Percentiles rank a stretch among this genome's conserved stretches.
Conservation (phyloP, 2,329 filamentous ascomycete species). For the Fusarium citri region DNA sequence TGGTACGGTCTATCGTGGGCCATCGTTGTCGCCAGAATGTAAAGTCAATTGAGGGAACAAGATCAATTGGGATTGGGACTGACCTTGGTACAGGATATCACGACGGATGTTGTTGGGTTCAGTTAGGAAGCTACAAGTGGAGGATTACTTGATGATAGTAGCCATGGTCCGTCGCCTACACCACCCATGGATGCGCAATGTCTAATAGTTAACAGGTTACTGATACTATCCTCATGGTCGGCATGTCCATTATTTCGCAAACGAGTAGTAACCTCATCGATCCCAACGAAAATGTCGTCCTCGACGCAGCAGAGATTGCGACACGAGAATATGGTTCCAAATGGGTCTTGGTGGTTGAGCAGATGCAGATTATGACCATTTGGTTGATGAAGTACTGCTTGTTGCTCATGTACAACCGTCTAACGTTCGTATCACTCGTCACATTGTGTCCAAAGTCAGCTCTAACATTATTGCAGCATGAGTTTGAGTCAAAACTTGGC, state of each 20-base stretch:
- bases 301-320: conserved; percentile 59
- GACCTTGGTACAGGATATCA: conserved; percentile 47
- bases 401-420: conserved; percentile 66
- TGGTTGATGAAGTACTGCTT: conserved; percentile 69
- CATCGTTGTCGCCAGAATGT: conserved; percentile 56
- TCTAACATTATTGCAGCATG: conserved; percentile 49
- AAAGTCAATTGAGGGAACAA: conserved; percentile 31
- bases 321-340: conserved; percentile 66
- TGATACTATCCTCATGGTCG: conserved; percentile 66
- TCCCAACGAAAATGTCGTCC: conserved; percentile 54
- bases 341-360: conserved; percentile 70
- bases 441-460: too few relatives aligned
- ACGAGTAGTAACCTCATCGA: conserved; percentile 71
- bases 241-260: conserved; percentile 65
- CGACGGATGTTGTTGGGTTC: conserved; percentile 57
- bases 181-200: neutral
- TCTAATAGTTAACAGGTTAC: conserved; percentile 48
- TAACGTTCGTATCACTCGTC: conserved; percentile 57
- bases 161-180: conserved; percentile 57
- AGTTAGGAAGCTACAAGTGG: conserved; percentile 61
- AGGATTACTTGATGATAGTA: conserved; percentile 68
- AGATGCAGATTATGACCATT: conserved; percentile 70
- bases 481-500: conserved; percentile 60
- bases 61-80: neutral
- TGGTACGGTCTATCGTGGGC: conserved; percentile 58